Conservation (phyloP, 345 rosid genomes). For the Chamaenerion angustifolium region DNA sequence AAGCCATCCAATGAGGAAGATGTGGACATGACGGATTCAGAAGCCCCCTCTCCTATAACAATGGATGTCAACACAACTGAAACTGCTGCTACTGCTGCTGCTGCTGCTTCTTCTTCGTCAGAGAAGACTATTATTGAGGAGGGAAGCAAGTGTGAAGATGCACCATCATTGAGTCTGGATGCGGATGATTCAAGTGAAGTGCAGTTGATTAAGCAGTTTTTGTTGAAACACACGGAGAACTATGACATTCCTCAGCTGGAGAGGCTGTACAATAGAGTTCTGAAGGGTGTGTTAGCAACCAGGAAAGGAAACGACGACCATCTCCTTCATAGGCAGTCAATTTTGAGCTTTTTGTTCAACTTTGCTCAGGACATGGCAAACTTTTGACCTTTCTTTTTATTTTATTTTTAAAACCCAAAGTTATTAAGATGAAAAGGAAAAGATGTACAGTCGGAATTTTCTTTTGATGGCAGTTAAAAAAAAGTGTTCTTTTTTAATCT, state of each 20-base stretch:
- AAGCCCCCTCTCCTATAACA: conserved; percentile 11
- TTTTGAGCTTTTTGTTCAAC: conserved; percentile 73
- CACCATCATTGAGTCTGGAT: conserved; percentile 16
- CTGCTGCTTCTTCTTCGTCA: too few species aligned
- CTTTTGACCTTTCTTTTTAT: conserved; percentile 27
- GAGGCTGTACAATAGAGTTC: conserved; percentile 57
- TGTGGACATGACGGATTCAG: conserved; percentile 11
- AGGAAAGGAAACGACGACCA: conserved; percentile 26
- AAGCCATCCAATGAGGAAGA: conserved; percentile 25
- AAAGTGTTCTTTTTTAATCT: neutral
- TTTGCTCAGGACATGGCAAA: conserved; percentile 57
- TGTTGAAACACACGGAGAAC: conserved; percentile 42
- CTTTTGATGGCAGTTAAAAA: conserved; percentile 3
- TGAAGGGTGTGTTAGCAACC: conserved; percentile 58
- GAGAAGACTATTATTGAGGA: neutral
- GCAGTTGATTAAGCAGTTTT: conserved; percentile 28
- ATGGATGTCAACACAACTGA: conserved; percentile 14
- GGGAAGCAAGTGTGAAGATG: conserved; percentile 17
- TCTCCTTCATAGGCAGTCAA: conserved; percentile 32
- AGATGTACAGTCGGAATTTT: conserved; percentile 60
- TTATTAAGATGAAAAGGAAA: conserved; percentile 5
- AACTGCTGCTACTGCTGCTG: conserved; percentile 14
- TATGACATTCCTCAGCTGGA: conserved; percentile 77
- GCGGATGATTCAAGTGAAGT: conserved; percentile 27
- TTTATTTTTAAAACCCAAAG: neutral